Conservation (phyloP, 257 asterid species). For the Solanum virginianum region DNA sequence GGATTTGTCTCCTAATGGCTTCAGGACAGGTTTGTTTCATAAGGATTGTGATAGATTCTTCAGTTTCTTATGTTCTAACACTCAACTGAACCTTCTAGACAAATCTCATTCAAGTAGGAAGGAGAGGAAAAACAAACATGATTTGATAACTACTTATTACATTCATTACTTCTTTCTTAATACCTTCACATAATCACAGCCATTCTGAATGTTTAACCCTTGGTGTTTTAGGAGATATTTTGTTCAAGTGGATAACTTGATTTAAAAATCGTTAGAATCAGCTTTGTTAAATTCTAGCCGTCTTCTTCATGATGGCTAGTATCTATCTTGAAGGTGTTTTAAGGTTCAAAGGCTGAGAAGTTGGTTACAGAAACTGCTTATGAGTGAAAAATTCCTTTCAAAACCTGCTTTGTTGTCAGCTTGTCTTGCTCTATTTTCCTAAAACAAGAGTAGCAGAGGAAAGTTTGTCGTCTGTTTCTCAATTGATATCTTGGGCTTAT, state of each 20-base stretch:
- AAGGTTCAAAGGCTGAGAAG: neutral
- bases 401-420: neutral
- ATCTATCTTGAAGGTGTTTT: neutral
- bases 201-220: neutral
- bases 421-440: neutral
- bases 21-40: slow-evolving; percentile 53
- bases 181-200: neutral
- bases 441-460: neutral
- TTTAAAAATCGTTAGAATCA: neutral
- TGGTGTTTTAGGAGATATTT: neutral
- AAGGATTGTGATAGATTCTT: neutral
- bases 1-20: slow-evolving; percentile 87
- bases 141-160: neutral
- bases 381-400: neutral
- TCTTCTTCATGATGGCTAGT: neutral
- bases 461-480: neutral
- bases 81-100: neutral
- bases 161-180: neutral
- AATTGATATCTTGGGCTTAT: neutral
- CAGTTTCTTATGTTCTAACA: neutral
- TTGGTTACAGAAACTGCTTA: neutral
- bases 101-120: neutral
- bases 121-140: neutral
- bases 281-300: neutral
- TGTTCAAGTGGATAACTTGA: neutral